Base-by-base conservation (phyloP, 176 grass and related monocot species). In the Oryza glumipatula region DNA sequence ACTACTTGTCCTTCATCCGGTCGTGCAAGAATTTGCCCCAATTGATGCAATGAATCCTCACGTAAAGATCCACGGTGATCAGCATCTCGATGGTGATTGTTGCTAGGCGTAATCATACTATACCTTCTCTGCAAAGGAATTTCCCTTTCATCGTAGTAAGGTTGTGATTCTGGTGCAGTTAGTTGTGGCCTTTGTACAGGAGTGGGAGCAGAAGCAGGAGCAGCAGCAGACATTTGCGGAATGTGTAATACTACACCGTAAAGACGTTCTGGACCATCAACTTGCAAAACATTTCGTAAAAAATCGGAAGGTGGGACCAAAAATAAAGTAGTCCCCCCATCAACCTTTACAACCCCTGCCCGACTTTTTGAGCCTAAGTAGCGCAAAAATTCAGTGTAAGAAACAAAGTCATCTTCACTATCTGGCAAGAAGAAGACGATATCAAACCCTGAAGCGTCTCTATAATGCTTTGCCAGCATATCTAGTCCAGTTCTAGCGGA, bases 341-440 rank as follows among this genome's bases (percentile, higher is more conserved):
- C 89, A 80, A 99, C 83, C 72, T 96, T 99, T 52, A 94, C 96
- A 90, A 99, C 96, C 26, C 96, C 96, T 7, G 96, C 96, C 70
- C 93, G 94, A 76, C 83, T 91, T 88, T 96, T 99, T 58, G 89
- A 91, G 24, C 89, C 67, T 49, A 99, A 75, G 63, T 99, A 99
- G 36, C 83, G 88, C 68, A 99, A 82, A 70, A 99, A 96, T 68
- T 99, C 96, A 39, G 93, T 99, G 71, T 99, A 99, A n/a, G 96
- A 94, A 69, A 94, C 79, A 1, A 99, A 96, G 45, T 99, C 96
- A 14, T 89, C 93, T 88, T 99, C 96, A 14, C 91, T 90, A 65
- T 96, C 93, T 76, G 96, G 96, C 76, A 96, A 81, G 78, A 99
- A 99, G 60, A 90, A 94, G 21, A 94, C 83, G 70, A 95, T 85